Evolutionary conservation across 148 eudicot species (phyloP).

Genomic region (Rhododendron ovatum): DNA sequence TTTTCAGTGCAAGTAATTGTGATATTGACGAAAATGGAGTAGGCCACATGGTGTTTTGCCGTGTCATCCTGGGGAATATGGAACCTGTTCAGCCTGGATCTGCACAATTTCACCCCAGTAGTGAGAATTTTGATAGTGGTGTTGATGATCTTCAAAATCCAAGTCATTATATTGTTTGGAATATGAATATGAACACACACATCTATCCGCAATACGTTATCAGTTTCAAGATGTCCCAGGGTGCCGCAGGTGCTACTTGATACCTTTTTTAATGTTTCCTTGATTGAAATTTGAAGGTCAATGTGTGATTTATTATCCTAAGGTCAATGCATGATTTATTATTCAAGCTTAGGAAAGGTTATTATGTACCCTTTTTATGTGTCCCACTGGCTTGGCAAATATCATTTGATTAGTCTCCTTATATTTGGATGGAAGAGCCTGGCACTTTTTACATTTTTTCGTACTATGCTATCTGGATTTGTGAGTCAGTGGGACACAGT

Average conservation of each 20-base stretch:
- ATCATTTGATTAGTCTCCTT: not conserved
- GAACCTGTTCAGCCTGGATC: slow-evolving; percentile 33
- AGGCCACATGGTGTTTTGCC: slow-evolving; percentile 30
- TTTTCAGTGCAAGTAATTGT: slow-evolving; percentile 24
- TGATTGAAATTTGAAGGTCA: not conserved
- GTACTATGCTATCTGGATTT: not conserved
- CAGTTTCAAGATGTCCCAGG: slow-evolving; percentile 24
- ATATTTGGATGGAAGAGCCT: not conserved
- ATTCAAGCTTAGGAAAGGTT: not conserved
- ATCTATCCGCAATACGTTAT: slow-evolving; percentile 33
- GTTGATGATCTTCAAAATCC: slow-evolving; percentile 37
- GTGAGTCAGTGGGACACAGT: not conserved
- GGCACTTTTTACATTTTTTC: not conserved
- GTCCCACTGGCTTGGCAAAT: not conserved
- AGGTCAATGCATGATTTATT: not conserved
- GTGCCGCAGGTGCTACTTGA: slow-evolving; percentile 19
- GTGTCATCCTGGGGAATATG: slow-evolving; percentile 33
- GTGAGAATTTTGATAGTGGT: slow-evolving; percentile 30
- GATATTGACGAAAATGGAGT: slow-evolving; percentile 41
- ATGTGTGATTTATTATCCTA: not conserved
- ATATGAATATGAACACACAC: slow-evolving; percentile 35
- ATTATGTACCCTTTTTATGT: not conserved
- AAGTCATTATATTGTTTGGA: slow-evolving; percentile 33
- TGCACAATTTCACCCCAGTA: slow-evolving; percentile 31
- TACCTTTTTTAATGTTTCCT: not conserved